phyloP scores from a whole-genome alignment of 768 basidiomycete genomes.

The Lactarius akahatsu region DNA sequence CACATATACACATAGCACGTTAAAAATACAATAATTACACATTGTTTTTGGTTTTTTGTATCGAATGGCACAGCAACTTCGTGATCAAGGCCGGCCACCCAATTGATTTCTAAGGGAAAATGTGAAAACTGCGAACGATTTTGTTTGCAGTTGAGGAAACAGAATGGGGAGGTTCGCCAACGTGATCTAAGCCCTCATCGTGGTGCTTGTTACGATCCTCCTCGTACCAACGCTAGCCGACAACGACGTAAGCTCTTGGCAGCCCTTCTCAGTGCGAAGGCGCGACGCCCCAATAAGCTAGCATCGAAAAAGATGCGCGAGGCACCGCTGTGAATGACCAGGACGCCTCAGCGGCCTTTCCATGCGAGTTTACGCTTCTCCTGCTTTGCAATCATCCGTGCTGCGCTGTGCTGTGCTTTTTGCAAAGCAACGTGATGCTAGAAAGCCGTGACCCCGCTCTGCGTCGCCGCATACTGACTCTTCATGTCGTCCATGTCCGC shows the following conservation, averaged over 20 bases:
- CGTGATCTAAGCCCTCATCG: background rate
- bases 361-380: background rate
- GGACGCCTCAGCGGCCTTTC: background rate
- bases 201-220: background rate
- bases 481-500: conserved; percentile 84
- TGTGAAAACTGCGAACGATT: conserved; percentile 6
- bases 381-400: conserved; percentile 17
- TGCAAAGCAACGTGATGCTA: conserved; percentile 37
- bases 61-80: conserved; percentile 13
- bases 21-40: background rate
- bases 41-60: background rate
- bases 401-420: conserved; percentile 15
- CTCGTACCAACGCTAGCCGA: background rate
- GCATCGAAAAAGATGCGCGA: conserved; percentile 6
- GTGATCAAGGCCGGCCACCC: conserved; percentile 8
- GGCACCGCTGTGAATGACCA: background rate
- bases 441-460: conserved; percentile 83
- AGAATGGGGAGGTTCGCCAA: too few relatives aligned
- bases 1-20: background rate
- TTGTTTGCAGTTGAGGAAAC: background rate
- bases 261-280: conserved; percentile 13
- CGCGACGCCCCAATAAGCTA: conserved; percentile 18
- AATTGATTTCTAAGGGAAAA: conserved; percentile 10
- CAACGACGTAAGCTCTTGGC: conserved; percentile 1
- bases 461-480: conserved; percentile 83